Conservation (phyloP, 2,329 filamentous ascomycete genomes). For the Raffaelea arxii region DNA sequence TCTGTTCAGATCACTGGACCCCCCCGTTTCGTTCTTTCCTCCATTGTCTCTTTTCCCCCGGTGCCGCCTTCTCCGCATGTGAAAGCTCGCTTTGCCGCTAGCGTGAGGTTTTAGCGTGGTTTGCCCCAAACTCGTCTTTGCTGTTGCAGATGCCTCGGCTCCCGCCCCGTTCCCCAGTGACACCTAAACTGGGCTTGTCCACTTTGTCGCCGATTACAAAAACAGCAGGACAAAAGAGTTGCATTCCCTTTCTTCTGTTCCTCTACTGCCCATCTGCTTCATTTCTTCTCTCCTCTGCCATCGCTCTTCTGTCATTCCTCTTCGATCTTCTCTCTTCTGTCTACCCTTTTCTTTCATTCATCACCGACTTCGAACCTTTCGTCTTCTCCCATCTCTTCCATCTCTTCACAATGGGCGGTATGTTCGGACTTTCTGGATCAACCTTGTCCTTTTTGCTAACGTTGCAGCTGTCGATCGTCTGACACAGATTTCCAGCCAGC, state of each 20-base stretch:
- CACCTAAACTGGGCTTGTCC: not conserved
- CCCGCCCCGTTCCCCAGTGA: not conserved
- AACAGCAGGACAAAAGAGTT: too few species aligned
- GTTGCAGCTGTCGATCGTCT: constrained; percentile 45
- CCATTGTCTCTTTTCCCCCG: not conserved
- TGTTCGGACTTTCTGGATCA: constrained; percentile 1
- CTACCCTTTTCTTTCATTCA: not conserved
- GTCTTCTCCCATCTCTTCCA: not conserved
- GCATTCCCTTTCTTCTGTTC: not conserved
- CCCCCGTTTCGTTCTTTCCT: too few species aligned
- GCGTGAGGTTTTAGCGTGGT: constrained; percentile 1
- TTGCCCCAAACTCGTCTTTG: not conserved
- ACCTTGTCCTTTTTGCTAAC: not conserved
- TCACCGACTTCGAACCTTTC: not conserved
- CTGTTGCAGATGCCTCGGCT: constrained; percentile 1
- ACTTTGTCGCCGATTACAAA: not conserved
- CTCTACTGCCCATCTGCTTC: too few species aligned
- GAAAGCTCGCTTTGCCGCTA: constrained; percentile 1
- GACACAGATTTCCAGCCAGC: constrained; percentile 52
- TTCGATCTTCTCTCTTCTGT: not conserved
- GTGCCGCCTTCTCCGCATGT: too few species aligned
- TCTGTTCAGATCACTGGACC: too few species aligned
- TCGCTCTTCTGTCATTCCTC: not conserved
- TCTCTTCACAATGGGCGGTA: constrained; percentile 15
- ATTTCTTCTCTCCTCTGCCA: not conserved